Percentiles rank a stretch among this genome's conserved stretches.
Conservation (phyloP, 345 rosid genomes). For the Salix dunnii region DNA sequence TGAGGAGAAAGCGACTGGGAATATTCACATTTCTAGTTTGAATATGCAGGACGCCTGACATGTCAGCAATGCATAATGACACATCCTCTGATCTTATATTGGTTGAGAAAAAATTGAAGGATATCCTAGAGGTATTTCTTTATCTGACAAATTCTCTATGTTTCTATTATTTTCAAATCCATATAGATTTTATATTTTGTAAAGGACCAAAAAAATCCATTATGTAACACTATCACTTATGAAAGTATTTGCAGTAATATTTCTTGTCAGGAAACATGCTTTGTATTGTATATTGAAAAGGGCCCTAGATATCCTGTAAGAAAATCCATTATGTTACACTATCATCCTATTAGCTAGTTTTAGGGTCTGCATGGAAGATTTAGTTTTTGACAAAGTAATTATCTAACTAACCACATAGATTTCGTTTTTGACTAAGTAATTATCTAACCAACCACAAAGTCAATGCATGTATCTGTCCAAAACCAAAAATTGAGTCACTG, state of each 20-base stretch:
- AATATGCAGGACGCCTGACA: conserved; percentile 60
- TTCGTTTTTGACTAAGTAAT: neutral
- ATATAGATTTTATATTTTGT: neutral
- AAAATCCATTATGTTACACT: neutral
- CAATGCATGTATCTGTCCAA: no score
- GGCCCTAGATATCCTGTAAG: neutral
- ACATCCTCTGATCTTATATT: conserved; percentile 63
- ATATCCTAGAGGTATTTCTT: conserved; percentile 52
- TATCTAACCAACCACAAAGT: neutral
- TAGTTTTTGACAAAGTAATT: neutral
- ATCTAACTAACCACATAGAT: neutral
- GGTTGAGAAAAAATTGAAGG: conserved; percentile 58
- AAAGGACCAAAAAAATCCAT: neutral
- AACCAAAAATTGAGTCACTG: no score
- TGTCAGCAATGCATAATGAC: conserved; percentile 84
- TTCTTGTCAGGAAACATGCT: neutral
- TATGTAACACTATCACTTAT: neutral
- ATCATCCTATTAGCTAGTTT: neutral
- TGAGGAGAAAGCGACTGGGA: neutral
- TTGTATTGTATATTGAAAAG: neutral
- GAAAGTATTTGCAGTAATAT: neutral
- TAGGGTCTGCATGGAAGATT: neutral
- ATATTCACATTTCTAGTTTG: neutral
- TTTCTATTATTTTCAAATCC: neutral
- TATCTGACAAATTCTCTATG: neutral